Evolutionary conservation across 148 eudicot species (phyloP), one percentile per base, ranked within the genome.

Genomic region (Cornus kousa): DNA sequence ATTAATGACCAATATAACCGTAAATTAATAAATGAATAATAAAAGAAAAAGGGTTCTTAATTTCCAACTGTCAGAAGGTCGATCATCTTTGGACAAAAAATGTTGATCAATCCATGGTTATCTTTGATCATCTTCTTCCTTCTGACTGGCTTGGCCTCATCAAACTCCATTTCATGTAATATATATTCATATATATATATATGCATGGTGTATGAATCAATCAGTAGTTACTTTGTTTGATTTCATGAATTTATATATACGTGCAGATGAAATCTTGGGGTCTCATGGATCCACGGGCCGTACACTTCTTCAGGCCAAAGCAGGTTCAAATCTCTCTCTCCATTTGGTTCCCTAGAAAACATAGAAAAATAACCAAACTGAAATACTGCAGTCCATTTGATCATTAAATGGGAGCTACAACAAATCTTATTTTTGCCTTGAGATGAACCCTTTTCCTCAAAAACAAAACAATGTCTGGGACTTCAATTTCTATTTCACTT

Each of bases 291-390:
- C 84, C 22, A 77, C 81, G 0, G 94, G 90, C 2, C 94, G 98
- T 55, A 69, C 85, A 79, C 84, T 92, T 82, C 93, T 94, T 74
- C 98, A 92, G 71, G 83, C 88, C 68, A 85, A 82, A 84, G 81
- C 85, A 82, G 33, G 83, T 83, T 53, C 69, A n/a, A 31, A 1
- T 77, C 16, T 39, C 16, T 53, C 28, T 74, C 71, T 80, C 10
- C 43, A 28, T 65, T 65, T 74, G 74, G 70, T 60, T 65, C 48
- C 22, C 48, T 19, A 50, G 37, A 68, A 66, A 76, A 71, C 10
- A 17, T 57, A 53, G 43, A 39, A 33, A 50, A 35, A 23, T 12
- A 35, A 48, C 35, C 70, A 65, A 13, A 35, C 19, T 28, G 14
- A 7, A 24, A 59, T 9, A 0, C 39, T 55, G 14, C 28, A 20